Evolutionary conservation across 805 yeast species (phyloP).

Genomic region (Candida krabiensis): DNA sequence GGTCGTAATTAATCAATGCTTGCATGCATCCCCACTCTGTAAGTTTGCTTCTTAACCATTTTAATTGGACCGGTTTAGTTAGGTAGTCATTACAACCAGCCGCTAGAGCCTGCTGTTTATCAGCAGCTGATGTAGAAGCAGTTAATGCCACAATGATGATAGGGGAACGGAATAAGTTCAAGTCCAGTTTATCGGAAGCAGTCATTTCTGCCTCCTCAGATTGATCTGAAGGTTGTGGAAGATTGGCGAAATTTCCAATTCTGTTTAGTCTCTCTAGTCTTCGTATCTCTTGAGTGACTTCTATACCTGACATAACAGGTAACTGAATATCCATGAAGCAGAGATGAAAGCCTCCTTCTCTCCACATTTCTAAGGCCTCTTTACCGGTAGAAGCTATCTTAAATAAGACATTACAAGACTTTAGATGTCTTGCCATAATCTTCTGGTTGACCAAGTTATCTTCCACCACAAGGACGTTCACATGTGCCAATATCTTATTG

Average conservation of each 20-base stretch:
- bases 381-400: constrained; percentile 90
- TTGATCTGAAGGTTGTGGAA: constrained; percentile 14
- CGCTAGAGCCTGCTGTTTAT: constrained; percentile 85
- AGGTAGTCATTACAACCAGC: constrained; percentile 98
- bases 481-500: constrained; percentile 77
- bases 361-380: constrained; percentile 94
- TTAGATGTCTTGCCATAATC: constrained; percentile 83
- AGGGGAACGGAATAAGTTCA: constrained; percentile 76
- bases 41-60: constrained; percentile 91
- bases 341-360: constrained; percentile 89
- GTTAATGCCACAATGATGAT: constrained; percentile 98
- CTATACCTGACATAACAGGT: constrained; percentile 94
- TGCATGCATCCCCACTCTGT: constrained; percentile 99
- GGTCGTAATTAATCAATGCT: constrained; percentile 91
- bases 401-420: constrained; percentile 80
- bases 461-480: constrained; percentile 90
- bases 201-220: constrained; percentile 13
- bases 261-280: constrained; percentile 76
- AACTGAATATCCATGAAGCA: constrained; percentile 96
- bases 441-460: constrained; percentile 94
- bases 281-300: constrained; percentile 90
- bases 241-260: constrained; percentile 58
- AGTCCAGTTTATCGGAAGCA: constrained; percentile 56
- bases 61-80: constrained; percentile 92
- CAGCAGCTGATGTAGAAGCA: constrained; percentile 83